These are phyloP conservation scores for Dothideomycetidae sp. DNA, from an alignment of 2,329 filamentous ascomycete species.

Conservation along the genomic window DNA sequence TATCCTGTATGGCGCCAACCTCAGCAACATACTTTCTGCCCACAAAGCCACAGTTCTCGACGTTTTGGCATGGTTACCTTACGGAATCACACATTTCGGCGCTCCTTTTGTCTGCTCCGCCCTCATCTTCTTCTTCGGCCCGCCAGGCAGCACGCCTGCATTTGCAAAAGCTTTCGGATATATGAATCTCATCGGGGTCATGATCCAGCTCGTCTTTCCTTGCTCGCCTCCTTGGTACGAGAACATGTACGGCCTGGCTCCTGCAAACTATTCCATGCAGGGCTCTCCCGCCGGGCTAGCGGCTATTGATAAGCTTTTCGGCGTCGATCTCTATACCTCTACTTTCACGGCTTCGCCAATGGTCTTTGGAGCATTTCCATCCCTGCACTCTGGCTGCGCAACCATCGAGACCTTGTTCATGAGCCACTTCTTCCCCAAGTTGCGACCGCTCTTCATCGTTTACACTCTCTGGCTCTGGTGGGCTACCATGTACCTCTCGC, in stretches of 20 bases:
- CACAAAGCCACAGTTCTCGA: constrained; percentile 75
- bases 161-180: constrained; percentile 84
- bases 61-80: constrained; percentile 82
- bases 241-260: constrained; percentile 77
- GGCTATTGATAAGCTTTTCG: constrained; percentile 78
- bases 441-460: constrained; percentile 63
- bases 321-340: constrained; percentile 83
- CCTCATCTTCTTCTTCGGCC: constrained; percentile 75
- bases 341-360: constrained; percentile 81
- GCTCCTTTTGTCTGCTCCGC: constrained; percentile 65
- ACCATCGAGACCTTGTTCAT: constrained; percentile 86
- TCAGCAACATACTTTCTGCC: constrained; percentile 88
- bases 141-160: constrained; percentile 69
- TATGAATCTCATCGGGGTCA: constrained; percentile 77
- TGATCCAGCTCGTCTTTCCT: constrained; percentile 78
- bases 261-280: constrained; percentile 81
- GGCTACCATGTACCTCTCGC: constrained; percentile 95
- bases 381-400: constrained; percentile 77
- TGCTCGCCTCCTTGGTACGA: constrained; percentile 97
- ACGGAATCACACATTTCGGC: constrained; percentile 81
- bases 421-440: constrained; percentile 76
- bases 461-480: constrained; percentile 95
- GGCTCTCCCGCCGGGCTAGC: constrained; percentile 82
- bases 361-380: constrained; percentile 91
- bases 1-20: constrained; percentile 86